Conservation (phyloP, 371 early-diverging fungal species). For the Mortierella sp. region DNA sequence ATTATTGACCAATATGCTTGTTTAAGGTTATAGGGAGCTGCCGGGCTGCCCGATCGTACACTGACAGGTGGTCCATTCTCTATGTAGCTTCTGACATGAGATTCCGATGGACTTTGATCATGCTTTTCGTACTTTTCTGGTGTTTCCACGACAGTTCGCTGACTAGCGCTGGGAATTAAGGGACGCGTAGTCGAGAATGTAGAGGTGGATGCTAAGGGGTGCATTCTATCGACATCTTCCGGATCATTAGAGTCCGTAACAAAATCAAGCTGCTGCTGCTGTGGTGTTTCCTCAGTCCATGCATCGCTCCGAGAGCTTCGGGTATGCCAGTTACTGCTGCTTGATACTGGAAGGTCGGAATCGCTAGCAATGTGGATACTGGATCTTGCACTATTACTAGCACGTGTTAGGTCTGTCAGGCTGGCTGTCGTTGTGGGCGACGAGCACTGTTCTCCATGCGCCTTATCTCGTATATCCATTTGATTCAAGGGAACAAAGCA, state of each 20-base stretch:
- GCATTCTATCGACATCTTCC: background rate
- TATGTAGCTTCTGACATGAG: constrained; percentile 1
- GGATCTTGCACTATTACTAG: constrained; percentile 10
- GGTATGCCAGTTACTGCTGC: background rate
- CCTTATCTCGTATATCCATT: constrained; percentile 36
- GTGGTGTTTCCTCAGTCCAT: background rate
- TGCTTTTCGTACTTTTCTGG: constrained; percentile 3
- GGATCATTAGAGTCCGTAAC: background rate
- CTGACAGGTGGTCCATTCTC: background rate
- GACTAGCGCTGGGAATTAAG: background rate
- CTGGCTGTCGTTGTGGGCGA: background rate
- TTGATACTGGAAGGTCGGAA: background rate
- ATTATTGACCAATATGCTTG: constrained; percentile 51
- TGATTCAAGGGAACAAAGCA: constrained; percentile 25
- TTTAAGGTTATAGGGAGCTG: constrained; percentile 27
- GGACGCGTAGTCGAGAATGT: constrained; percentile 12
- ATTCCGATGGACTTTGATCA: constrained; percentile 20
- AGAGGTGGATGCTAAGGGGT: constrained; percentile 4
- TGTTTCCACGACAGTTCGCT: background rate
- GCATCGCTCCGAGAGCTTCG: background rate
- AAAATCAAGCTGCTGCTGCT: background rate
- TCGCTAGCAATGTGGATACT: background rate
- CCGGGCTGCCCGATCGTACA: background rate
- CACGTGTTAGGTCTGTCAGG: background rate
- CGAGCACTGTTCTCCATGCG: background rate